Evolutionary conservation across 2,329 filamentous ascomycete species (phyloP).

Genomic region (Penicillium sp.): DNA sequence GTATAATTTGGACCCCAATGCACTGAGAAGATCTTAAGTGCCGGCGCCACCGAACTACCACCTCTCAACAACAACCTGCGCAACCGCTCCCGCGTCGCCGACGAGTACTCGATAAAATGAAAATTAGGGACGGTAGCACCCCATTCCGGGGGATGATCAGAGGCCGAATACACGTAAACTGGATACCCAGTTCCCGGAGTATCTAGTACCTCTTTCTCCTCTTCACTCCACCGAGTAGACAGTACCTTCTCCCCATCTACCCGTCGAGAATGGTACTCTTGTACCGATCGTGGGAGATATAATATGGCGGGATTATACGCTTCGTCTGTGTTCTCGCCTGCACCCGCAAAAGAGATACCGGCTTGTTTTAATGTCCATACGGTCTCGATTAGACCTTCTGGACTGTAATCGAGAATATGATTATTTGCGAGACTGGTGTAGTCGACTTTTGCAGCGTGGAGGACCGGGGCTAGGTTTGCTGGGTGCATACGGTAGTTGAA

Average conservation of each 20-base stretch:
- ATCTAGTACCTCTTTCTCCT: background rate
- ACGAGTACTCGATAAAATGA: slow-evolving; percentile 39
- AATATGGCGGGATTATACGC: slow-evolving; percentile 31
- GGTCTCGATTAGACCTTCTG: slow-evolving; percentile 38
- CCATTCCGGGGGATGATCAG: slow-evolving; percentile 41
- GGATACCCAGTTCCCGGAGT: background rate
- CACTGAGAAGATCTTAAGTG: slow-evolving; percentile 39
- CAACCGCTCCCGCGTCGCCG: slow-evolving; percentile 6
- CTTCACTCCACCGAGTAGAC: background rate
- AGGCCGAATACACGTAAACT: slow-evolving; percentile 38
- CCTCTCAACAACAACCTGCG: background rate
- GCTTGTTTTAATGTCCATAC: slow-evolving; percentile 28
- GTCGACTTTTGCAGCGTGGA: slow-evolving; percentile 33
- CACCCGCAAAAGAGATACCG: slow-evolving; percentile 32
- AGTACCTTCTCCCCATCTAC: background rate
- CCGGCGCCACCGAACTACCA: slow-evolving; percentile 5
- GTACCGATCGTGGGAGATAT: slow-evolving; percentile 14
- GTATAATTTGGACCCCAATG: slow-evolving; percentile 46
- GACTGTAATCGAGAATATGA: slow-evolving; percentile 40
- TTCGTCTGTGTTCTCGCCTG: slow-evolving; percentile 32
- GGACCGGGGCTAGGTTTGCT: slow-evolving; percentile 31
- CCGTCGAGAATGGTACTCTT: background rate
- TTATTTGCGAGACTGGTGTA: slow-evolving; percentile 43
- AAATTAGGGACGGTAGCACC: slow-evolving; percentile 29
- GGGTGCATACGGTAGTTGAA: slow-evolving; percentile 47